A percentile compares a stretch with the other conserved stretches of the same genome.
Conservation (phyloP, 2,329 filamentous ascomycete genomes). For the Phialophora chinensis region DNA sequence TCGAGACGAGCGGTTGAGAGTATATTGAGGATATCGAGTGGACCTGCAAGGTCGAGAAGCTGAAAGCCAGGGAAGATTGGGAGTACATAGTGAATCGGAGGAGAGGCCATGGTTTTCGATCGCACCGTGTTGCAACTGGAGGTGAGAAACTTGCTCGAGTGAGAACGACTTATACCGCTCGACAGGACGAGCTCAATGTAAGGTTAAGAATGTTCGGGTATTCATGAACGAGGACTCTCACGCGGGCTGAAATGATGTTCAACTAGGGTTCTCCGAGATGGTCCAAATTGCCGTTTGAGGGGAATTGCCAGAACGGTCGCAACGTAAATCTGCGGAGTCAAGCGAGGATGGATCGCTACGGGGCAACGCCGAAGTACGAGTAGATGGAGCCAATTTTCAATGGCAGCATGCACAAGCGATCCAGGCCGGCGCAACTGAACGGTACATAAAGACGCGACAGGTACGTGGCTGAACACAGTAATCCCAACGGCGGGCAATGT, state of each 20-base stretch:
- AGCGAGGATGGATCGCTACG: neutral
- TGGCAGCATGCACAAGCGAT: neutral
- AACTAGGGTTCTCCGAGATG: neutral
- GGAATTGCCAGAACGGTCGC: neutral
- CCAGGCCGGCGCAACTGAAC: neutral
- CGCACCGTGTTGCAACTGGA: too few species aligned
- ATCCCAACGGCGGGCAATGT: neutral
- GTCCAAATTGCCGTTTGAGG: neutral
- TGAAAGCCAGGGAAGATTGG: conserved; percentile 51
- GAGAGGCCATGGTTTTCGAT: conserved; percentile 16
- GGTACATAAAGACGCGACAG: neutral
- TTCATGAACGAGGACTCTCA: neutral
- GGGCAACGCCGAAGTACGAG: neutral
- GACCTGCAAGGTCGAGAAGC: conserved; percentile 53
- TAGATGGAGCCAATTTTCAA: neutral
- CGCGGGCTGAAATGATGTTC: neutral
- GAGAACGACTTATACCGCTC: neutral
- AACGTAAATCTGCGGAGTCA: neutral
- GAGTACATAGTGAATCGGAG: conserved; percentile 28
- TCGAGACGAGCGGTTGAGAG: conserved; percentile 37
- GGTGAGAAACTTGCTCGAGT: neutral
- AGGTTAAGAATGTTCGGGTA: neutral
- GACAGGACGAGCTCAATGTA: neutral
- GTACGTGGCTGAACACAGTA: neutral
- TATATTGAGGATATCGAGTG: conserved; percentile 54